Percentiles rank a stretch among this genome's conserved stretches.
Conservation (phyloP, 441 rosid species). For the Francoa sonchifolia region DNA sequence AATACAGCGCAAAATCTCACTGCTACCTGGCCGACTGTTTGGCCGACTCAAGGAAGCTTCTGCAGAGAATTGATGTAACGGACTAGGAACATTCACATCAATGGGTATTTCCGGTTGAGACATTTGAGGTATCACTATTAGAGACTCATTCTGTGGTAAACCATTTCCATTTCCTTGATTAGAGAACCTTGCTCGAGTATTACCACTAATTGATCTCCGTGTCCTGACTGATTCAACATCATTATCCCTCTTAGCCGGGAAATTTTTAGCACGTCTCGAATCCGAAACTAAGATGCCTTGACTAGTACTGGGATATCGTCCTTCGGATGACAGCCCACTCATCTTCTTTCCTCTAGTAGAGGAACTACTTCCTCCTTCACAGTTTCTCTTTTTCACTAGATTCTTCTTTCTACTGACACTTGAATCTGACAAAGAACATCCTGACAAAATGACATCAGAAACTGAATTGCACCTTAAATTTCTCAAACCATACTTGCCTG, state of each 20-base stretch:
- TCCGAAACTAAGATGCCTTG: conserved; percentile 45
- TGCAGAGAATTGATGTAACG: conserved; percentile 20
- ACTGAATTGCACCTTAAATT: conserved; percentile 48
- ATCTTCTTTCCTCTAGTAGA: conserved; percentile 45
- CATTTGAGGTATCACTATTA: conserved; percentile 21
- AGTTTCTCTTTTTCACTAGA: conserved; percentile 28
- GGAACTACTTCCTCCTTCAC: conserved; percentile 58
- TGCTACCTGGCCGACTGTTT: conserved; percentile 22
- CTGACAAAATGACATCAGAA: conserved; percentile 35
- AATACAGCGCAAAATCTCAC: conserved; percentile 27
- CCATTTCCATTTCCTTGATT: conserved; percentile 37
- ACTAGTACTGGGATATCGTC: conserved; percentile 23
- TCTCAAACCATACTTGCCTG: conserved; percentile 36
- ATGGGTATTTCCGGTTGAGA: conserved; percentile 32
- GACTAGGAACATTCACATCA: conserved; percentile 31
- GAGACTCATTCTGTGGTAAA: conserved; percentile 21
- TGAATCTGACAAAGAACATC: conserved; percentile 39
- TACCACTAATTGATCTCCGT: conserved; percentile 31
- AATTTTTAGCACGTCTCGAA: conserved; percentile 43
- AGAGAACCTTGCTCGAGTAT: conserved; percentile 29
- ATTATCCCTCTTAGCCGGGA: conserved; percentile 29
- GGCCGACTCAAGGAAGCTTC: conserved; percentile 20
- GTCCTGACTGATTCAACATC: conserved; percentile 35
- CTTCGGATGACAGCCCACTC: conserved; percentile 30
- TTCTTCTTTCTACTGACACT: conserved; percentile 29